phyloP scores from a whole-genome alignment of 768 basidiomycete species.

The Tulasnella sp. region DNA sequence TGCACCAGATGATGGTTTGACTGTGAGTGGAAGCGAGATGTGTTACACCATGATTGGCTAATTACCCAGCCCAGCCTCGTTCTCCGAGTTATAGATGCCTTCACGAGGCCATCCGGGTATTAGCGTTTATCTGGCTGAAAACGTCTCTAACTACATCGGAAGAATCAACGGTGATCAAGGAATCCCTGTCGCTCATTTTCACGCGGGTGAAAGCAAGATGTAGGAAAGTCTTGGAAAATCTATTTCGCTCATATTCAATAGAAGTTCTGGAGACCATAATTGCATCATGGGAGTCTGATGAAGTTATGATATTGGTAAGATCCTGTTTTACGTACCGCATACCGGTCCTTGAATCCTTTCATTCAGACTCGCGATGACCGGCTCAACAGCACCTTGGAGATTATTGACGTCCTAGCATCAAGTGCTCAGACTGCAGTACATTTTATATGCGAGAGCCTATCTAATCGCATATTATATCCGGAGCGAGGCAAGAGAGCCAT shows the following conservation, averaged over 20 bases:
- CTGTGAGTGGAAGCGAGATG: slow-evolving; percentile 35
- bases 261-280: slow-evolving; percentile 78
- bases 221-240: slow-evolving; percentile 66
- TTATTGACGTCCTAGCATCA: slow-evolving; percentile 69
- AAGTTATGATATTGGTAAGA: slow-evolving; percentile 32
- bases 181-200: slow-evolving; percentile 54
- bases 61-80: slow-evolving; percentile 35
- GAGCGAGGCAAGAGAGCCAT: slow-evolving; percentile 51
- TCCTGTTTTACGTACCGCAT: not conserved
- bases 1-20: slow-evolving; percentile 10
- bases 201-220: slow-evolving; percentile 53
- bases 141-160: not conserved
- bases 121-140: slow-evolving; percentile 61
- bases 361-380: not conserved
- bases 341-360: not conserved
- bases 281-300: slow-evolving; percentile 59
- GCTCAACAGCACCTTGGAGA: slow-evolving; percentile 47
- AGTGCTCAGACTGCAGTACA: slow-evolving; percentile 80
- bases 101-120: slow-evolving; percentile 65
- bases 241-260: slow-evolving; percentile 65
- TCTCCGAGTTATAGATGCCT: slow-evolving; percentile 67
- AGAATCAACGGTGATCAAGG: slow-evolving; percentile 37
- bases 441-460: slow-evolving; percentile 76
- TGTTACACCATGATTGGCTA: not conserved
- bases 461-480: slow-evolving; percentile 40